Conservation (phyloP, 352 stramenopile species). For the Pythium guiyangense region DNA sequence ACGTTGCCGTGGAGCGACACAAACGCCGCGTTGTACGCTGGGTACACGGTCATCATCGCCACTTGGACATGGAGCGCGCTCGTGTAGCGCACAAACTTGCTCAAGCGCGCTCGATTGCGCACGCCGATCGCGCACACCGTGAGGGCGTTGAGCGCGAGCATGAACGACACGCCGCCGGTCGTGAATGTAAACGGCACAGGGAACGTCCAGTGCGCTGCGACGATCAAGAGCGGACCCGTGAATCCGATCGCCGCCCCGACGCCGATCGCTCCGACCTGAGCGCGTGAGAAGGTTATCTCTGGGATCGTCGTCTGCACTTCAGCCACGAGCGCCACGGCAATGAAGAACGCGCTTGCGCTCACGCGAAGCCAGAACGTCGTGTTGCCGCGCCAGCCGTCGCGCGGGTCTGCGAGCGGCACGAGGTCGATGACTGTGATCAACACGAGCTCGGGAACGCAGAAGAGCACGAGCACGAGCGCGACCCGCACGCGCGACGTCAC, state of each 20-base stretch:
- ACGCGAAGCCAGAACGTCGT: not conserved
- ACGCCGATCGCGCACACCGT: not conserved
- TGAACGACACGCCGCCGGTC: not conserved
- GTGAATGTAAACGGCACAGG: constrained; percentile 6
- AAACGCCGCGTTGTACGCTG: constrained; percentile 9
- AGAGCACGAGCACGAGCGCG: too few relatives aligned
- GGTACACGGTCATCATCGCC: constrained; percentile 2
- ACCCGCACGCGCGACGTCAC: too few relatives aligned
- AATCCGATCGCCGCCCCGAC: too few relatives aligned
- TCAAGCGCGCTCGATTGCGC: not conserved
- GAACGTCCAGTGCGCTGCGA: constrained; percentile 1
- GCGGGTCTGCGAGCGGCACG: not conserved
- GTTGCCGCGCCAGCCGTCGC: too few relatives aligned
- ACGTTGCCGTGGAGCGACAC: not conserved
- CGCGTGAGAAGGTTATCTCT: too few relatives aligned
- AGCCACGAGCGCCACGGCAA: too few relatives aligned
- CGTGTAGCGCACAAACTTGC: not conserved
- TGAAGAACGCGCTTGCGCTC: too few relatives aligned
- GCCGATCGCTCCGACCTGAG: too few relatives aligned
- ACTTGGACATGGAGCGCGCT: too few relatives aligned
- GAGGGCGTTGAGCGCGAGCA: not conserved
- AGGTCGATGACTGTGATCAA: too few relatives aligned
- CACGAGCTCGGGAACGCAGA: not conserved
- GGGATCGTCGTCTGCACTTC: too few relatives aligned
- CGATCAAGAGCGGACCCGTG: not conserved